These are phyloP conservation scores for Chrysosphaeria jannelii DNA, from an alignment of 2,329 filamentous ascomycete genomes.

Conservation along the genomic window DNA sequence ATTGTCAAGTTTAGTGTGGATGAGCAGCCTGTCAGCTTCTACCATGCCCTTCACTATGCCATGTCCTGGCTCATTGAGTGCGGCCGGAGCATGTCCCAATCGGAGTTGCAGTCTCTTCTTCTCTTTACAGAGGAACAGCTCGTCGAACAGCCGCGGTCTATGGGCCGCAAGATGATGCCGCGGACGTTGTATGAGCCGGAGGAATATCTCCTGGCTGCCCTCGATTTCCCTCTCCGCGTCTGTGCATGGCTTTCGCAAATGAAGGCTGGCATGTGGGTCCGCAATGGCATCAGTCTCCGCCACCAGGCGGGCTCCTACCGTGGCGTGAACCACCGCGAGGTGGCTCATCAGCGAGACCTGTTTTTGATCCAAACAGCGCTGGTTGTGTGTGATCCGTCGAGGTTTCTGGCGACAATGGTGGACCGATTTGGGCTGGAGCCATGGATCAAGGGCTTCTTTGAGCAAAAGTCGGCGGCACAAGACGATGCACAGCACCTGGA, in stretches of 20 bases:
- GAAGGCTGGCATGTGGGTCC: constrained; percentile 95
- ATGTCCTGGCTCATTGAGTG: constrained; percentile 88
- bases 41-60: constrained; percentile 87
- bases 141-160: constrained; percentile 28
- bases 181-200: constrained; percentile 27
- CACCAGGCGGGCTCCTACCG: constrained; percentile 89
- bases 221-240: constrained; percentile 78
- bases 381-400: constrained; percentile 54
- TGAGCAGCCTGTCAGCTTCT: constrained; percentile 78
- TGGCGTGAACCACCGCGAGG: constrained; percentile 64
- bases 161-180: constrained; percentile 25
- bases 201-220: constrained; percentile 59
- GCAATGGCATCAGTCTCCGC: constrained; percentile 81
- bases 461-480: constrained; percentile 37
- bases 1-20: constrained; percentile 75
- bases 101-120: constrained; percentile 36
- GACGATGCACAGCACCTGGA: constrained; percentile 77
- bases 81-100: constrained; percentile 41
- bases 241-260: constrained; percentile 95
- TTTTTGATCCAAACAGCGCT: constrained; percentile 79
- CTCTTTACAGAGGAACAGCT: constrained; percentile 44
- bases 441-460: constrained; percentile 67
- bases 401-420: constrained; percentile 65
- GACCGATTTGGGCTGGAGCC: constrained; percentile 70
- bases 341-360: constrained; percentile 81